Evolutionary conservation across 2,329 filamentous ascomycete species (phyloP), one percentile per base, ranked within the genome.

Genomic region (Colletotrichum euphorbiae): DNA sequence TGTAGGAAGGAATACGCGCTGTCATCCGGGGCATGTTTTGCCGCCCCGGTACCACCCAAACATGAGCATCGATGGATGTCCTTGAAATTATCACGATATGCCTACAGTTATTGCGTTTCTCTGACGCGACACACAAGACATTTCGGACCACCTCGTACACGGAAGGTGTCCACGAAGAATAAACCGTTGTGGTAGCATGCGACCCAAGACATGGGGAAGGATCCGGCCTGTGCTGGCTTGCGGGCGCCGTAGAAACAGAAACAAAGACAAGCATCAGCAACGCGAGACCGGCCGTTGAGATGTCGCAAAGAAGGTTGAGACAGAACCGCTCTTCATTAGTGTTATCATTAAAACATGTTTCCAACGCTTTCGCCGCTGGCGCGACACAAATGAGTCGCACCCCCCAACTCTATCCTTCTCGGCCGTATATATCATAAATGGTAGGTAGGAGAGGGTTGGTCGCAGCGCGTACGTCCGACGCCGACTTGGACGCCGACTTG

Each of bases 221-320:
- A 7, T 11, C 19, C 36, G 52, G 13, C 17, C 50, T 59, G 19
- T 4, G 43, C 38, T 36, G 21, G 42, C 40, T 40, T 40, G 19
- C 31, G 51, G 57, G 36, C 15, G 58, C 21, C 42, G 38, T 51
- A 40, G 51, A 38, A 63, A 57, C 43, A 57, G 36, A 63, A 50
- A 62, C 61, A 62, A 15, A 51, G n/a, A 45, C 43, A 36, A 52
- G 43, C 55, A 43, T 36, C 28, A 21, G 33, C 33, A 43, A 24
- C 56, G 56, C 62, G 62, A 69, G 56, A 38, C 31, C 31, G 15
- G 36, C 56, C 62, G 67, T 62, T 66, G 42, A 52, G n/a, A 67
- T 61, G 62, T 67, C 62, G 67, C 62, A 56, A 62, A 51, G n/a
- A 46, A 43, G 56, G 36, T 40, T 67, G 62, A 67, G 67, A 69